Evolutionary conservation across 192 early-diverging fungal genomes (phyloP).

Genomic region (Gamsiella multidivaricata): DNA sequence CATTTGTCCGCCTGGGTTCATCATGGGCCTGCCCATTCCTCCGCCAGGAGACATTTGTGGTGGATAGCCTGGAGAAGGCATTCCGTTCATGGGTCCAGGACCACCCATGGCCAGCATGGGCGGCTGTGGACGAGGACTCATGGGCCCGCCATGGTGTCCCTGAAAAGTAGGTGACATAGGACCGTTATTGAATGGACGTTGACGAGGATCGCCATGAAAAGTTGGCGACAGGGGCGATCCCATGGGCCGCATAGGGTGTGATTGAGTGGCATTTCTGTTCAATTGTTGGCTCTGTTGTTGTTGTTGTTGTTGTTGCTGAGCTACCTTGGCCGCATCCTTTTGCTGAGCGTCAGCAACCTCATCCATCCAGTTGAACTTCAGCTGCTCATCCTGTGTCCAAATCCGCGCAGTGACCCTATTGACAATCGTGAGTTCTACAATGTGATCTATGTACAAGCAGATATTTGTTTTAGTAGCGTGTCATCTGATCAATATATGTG

Average conservation of each 20-base stretch:
- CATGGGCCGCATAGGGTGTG: conserved; percentile 42
- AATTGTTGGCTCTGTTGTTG: conserved; percentile 26
- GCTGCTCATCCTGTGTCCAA: conserved; percentile 27
- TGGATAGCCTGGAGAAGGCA: conserved; percentile 31
- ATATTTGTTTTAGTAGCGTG: no score
- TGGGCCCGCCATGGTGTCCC: conserved; percentile 37
- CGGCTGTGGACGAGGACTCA: conserved; percentile 40
- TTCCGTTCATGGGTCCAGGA: conserved; percentile 1
- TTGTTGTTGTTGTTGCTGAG: conserved; percentile 38
- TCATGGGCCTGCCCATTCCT: conserved; percentile 51
- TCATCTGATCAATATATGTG: no score
- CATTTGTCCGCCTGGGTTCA: conserved; percentile 23
- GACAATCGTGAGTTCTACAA: conserved; percentile 40
- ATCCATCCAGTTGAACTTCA: conserved; percentile 44
- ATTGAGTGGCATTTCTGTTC: conserved; percentile 20
- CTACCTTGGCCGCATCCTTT: conserved; percentile 17
- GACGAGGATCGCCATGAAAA: conserved; percentile 29
- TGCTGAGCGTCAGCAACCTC: conserved; percentile 37
- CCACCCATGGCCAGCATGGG: conserved; percentile 54
- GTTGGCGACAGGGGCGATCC: conserved; percentile 31
- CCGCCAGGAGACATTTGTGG: conserved; percentile 29
- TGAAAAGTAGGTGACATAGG: conserved; percentile 35
- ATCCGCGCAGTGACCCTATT: conserved; percentile 45
- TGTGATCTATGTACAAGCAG: conserved; percentile 20
- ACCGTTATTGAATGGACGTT: conserved; percentile 26